phyloP scores from a whole-genome alignment of 345 rosid genomes.

The Brassica rapa region DNA sequence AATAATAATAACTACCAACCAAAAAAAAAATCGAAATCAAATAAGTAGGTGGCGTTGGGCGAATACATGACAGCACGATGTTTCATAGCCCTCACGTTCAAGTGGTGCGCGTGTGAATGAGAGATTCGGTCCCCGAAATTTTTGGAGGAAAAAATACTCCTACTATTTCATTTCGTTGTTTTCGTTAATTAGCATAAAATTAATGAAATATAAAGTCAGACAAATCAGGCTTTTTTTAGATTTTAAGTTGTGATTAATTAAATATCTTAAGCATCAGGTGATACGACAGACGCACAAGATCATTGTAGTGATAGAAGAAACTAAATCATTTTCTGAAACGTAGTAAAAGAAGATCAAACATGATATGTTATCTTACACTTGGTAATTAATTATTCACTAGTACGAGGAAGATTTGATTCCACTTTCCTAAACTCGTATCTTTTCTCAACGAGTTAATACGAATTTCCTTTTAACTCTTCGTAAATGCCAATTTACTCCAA shows the following conservation, averaged over 20 bases:
- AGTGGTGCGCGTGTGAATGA: conserved; percentile 28
- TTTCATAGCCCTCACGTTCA: conserved; percentile 26
- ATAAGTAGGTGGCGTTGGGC: conserved; percentile 12
- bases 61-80: conserved; percentile 31
- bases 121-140: conserved; percentile 17
- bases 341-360: conserved; percentile 27
- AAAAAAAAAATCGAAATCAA: neutral
- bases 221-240: conserved; percentile 16
- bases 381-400: conserved; percentile 17
- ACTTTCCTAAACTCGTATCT: conserved; percentile 32
- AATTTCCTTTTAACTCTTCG: neutral
- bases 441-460: neutral
- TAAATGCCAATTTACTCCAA: neutral
- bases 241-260: conserved; percentile 24
- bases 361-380: conserved; percentile 26
- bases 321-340: neutral
- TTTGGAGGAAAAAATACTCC: conserved; percentile 16
- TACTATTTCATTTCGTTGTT: neutral
- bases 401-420: conserved; percentile 37
- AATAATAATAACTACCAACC: neutral
- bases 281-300: conserved; percentile 10
- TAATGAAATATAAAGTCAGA: conserved; percentile 14
- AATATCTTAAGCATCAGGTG: conserved; percentile 1
- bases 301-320: neutral
- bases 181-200: neutral